Conservation (phyloP, 176 grass and related monocot genomes). For the sorghum (Sorghum bicolor) region DNA sequence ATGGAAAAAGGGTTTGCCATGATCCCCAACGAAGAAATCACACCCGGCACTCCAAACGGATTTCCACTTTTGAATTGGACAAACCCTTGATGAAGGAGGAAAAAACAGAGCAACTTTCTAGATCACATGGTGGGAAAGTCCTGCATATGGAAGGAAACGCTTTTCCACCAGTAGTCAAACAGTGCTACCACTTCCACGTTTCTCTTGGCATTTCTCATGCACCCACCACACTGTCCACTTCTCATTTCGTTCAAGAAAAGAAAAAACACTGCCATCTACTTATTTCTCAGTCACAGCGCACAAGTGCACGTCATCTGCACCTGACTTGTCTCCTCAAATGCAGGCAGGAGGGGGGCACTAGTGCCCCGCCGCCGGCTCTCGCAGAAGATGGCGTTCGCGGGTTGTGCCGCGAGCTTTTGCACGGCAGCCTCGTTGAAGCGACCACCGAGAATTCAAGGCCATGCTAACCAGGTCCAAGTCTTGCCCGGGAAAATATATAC, state of each 20-base stretch:
- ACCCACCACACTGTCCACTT: not conserved
- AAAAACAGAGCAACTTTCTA: not conserved
- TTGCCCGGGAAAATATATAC: not conserved
- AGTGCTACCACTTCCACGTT: not conserved
- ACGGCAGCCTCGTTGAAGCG: not conserved
- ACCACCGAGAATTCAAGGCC: not conserved
- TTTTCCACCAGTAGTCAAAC: slow-evolving; percentile 26
- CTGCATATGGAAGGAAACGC: not conserved
- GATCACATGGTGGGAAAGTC: not conserved
- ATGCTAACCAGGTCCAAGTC: slow-evolving; percentile 21
- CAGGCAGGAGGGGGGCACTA: not conserved
- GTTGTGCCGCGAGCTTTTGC: not conserved
- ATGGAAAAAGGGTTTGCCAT: not conserved
- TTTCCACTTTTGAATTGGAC: slow-evolving; percentile 18
- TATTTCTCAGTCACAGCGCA: not conserved
- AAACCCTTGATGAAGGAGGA: not conserved
- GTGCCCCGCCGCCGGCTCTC: not conserved
- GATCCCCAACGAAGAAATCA: not conserved
- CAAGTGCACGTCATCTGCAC: too few relatives aligned
- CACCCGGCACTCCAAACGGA: not conserved
- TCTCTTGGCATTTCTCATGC: not conserved
- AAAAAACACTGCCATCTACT: too few relatives aligned
- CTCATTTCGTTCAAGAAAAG: not conserved
- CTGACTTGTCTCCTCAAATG: not conserved
- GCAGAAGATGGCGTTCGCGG: not conserved